Evolutionary conservation across 2,329 filamentous ascomycete genomes (phyloP), one percentile per base, ranked within the genome.

Genomic region (Botryotinia convoluta): DNA sequence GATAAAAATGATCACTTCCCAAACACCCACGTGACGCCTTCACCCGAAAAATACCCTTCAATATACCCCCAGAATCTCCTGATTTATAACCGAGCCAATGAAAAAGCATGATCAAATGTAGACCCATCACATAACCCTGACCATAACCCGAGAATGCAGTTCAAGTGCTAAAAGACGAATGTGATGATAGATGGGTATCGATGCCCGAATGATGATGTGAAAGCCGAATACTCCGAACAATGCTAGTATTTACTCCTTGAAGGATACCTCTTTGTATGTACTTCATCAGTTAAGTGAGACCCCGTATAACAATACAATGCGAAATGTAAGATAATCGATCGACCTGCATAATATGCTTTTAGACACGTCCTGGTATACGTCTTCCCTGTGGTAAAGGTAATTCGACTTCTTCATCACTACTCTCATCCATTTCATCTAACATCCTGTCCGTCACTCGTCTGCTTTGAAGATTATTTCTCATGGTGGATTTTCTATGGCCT

Each of bases 381-480:
- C 76, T 79, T 10, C 74, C 74, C 57, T 78, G 79, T 51, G 77
- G 78, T 54, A 81, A 29, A 9, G 77, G 71, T 45, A 80, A 69
- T n/a, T 80, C 78, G 26, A 81, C 80, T 48, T 81, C 80, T 60
- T 80, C 79, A 68, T 81, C 80, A 71, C 80, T 81, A 73, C 79
- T 81, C n/a, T 77, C 78, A 42, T 81, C 77, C 78, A 81, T 80
- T 67, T 80, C 79, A 67, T 82, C 80, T 39, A 82, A 72, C 73
- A 81, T 74, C 39, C 77, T 78, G 73, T 82, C 79, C 69, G 81
- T 79, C 9, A 76, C 77, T 48, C 73, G 63, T 75, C 75, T 60
- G 72, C 73, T 72, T 35, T 77, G 75, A 37, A 70, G 71, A 48
- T 76, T 78, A 44, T 75, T 51, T 69, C 65, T 35, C 77, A 73